Conservation (phyloP, 2,329 filamentous ascomycete genomes). For the Huntiella savannae region DNA sequence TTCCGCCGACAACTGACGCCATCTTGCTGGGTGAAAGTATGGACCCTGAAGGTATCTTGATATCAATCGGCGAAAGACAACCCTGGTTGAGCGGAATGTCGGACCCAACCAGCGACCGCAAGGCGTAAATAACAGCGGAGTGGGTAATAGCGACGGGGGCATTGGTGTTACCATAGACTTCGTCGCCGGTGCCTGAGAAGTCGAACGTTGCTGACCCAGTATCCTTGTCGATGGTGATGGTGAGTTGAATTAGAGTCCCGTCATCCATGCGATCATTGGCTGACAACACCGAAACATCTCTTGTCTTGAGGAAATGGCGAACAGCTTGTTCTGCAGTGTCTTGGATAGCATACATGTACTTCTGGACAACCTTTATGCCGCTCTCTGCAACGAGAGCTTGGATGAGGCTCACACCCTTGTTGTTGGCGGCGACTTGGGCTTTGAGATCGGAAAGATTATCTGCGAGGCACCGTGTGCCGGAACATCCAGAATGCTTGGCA, state of each 20-base stretch:
- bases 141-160: constrained; percentile 68
- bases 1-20: constrained; percentile 67
- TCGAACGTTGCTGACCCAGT: constrained; percentile 67
- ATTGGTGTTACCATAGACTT: constrained; percentile 67
- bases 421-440: constrained; percentile 67
- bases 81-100: constrained; percentile 76
- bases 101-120: constrained; percentile 59
- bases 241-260: constrained; percentile 55
- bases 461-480: constrained; percentile 56
- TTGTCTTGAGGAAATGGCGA: constrained; percentile 50
- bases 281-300: constrained; percentile 48
- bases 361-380: constrained; percentile 56
- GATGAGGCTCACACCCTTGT: constrained; percentile 71
- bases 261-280: constrained; percentile 74
- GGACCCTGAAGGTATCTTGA: constrained; percentile 52
- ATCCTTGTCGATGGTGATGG: constrained; percentile 52
- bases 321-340: constrained; percentile 61
- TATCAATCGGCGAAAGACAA: constrained; percentile 55
- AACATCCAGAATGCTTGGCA: constrained; percentile 54
- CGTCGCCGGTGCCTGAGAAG: constrained; percentile 59
- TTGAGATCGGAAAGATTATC: constrained; percentile 74
- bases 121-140: constrained; percentile 73
- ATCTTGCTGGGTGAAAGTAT: constrained; percentile 59
- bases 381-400: constrained; percentile 58
- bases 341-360: constrained; percentile 71